These are phyloP conservation scores for Pluteus cervinus DNA, from an alignment of 768 basidiomycete species.

Conservation along the genomic window DNA sequence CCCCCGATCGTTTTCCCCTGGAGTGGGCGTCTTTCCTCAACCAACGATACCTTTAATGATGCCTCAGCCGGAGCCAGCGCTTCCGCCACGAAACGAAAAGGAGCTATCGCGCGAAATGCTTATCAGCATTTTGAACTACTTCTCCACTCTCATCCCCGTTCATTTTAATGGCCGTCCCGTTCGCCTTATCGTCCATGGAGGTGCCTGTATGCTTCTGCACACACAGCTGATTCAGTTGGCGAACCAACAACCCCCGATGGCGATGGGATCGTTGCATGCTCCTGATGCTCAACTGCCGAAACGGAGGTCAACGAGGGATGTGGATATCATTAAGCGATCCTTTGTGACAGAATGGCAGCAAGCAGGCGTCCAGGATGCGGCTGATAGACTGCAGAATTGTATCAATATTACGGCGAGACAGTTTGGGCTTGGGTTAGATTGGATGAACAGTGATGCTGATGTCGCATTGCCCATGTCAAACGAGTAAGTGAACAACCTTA, in stretches of 20 bases:
- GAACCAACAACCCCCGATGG: conserved; percentile 16
- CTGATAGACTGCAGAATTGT: conserved; percentile 47
- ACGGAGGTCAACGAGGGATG: conserved; percentile 54
- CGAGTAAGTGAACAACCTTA: conserved; percentile 38
- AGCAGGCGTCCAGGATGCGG: conserved; percentile 45
- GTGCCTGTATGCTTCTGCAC: conserved; percentile 71
- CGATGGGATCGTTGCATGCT: conserved; percentile 7
- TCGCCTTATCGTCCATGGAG: conserved; percentile 64
- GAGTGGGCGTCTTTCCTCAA: no score
- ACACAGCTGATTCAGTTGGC: conserved; percentile 29
- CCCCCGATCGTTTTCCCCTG: no score
- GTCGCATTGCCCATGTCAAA: conserved; percentile 60
- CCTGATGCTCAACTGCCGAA: conserved; percentile 24
- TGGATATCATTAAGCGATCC: conserved; percentile 61
- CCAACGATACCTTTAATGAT: no score
- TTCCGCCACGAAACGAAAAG: conserved; percentile 29
- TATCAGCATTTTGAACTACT: conserved; percentile 36
- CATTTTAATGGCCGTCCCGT: conserved; percentile 44
- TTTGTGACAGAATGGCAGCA: conserved; percentile 49
- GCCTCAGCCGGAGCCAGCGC: no score
- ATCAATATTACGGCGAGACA: conserved; percentile 46
- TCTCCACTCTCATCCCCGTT: conserved; percentile 41
- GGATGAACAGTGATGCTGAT: conserved; percentile 77
- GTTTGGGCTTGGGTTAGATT: conserved; percentile 53
- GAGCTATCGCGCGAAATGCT: conserved; percentile 39